Evolutionary conservation across 2,329 filamentous ascomycete species (phyloP).

Genomic region (Sporothrix brunneoviolacea): DNA sequence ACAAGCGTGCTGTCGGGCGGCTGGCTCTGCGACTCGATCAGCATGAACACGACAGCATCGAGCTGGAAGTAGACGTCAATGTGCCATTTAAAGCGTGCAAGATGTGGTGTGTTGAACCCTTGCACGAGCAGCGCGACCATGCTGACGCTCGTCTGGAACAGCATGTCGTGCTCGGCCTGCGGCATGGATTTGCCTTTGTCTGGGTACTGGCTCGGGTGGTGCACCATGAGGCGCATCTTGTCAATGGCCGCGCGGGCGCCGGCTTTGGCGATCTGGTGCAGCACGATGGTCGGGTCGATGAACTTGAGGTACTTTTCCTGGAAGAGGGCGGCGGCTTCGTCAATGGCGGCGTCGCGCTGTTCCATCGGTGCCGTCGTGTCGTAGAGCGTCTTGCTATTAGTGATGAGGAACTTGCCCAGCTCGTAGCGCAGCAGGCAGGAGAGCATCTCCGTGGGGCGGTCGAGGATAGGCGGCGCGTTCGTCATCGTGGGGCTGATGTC

Average conservation of each 20-base stretch:
- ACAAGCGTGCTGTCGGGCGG: slow-evolving; percentile 12
- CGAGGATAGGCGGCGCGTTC: slow-evolving; percentile 32
- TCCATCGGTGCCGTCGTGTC: slow-evolving; percentile 21
- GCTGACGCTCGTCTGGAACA: slow-evolving; percentile 19
- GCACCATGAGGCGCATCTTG: slow-evolving; percentile 22
- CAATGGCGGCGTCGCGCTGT: slow-evolving; percentile 24
- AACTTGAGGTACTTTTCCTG: slow-evolving; percentile 25
- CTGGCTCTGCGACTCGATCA: slow-evolving; percentile 21
- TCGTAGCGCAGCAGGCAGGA: slow-evolving; percentile 38
- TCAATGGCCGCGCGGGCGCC: slow-evolving; percentile 18
- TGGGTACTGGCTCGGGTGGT: slow-evolving; percentile 20
- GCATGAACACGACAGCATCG: slow-evolving; percentile 24
- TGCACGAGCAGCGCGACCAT: slow-evolving; percentile 19
- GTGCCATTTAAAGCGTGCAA: slow-evolving; percentile 20
- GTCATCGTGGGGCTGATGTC: slow-evolving; percentile 39
- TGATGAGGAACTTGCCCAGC: slow-evolving; percentile 33
- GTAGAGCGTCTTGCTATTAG: slow-evolving; percentile 20
- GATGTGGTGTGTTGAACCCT: slow-evolving; percentile 11
- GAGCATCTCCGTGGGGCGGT: slow-evolving; percentile 46
- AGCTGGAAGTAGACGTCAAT: slow-evolving; percentile 21
- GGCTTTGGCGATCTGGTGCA: slow-evolving; percentile 24
- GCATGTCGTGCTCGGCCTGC: slow-evolving; percentile 20
- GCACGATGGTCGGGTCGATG: slow-evolving; percentile 27
- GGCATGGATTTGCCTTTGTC: slow-evolving; percentile 19
- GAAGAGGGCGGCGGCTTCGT: slow-evolving; percentile 21